Percentiles rank a stretch among this genome's conserved stretches.
Evolutionary conservation across 2,329 filamentous ascomycete species (phyloP).

Genomic region (Hymenoscyphus infarciens): DNA sequence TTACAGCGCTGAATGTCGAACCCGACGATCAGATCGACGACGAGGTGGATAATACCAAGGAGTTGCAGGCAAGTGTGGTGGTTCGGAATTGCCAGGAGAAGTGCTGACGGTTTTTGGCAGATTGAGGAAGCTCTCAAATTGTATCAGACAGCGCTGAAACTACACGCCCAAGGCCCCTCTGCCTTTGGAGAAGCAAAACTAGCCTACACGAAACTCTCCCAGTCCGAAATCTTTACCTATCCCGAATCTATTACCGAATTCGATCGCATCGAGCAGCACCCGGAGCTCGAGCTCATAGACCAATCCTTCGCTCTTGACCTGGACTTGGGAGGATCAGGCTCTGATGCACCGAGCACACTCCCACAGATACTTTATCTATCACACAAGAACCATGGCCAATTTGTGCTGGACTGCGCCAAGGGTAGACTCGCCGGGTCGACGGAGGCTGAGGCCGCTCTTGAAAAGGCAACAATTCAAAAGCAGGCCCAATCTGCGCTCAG

Average conservation of each 20-base stretch:
- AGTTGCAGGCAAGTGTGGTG: slow-evolving; percentile 62
- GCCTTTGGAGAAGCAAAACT: slow-evolving; percentile 72
- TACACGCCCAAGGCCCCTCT: slow-evolving; percentile 79
- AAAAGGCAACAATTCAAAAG: slow-evolving; percentile 35
- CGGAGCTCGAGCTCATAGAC: slow-evolving; percentile 48
- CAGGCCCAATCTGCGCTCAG: slow-evolving; percentile 45
- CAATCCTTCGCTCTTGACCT: slow-evolving; percentile 47
- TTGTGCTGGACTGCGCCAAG: slow-evolving; percentile 72
- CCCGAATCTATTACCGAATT: slow-evolving; percentile 85
- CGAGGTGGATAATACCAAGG: slow-evolving; percentile 90
- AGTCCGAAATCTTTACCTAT: slow-evolving; percentile 91
- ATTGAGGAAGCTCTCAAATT: slow-evolving; percentile 95
- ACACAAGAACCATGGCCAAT: slow-evolving; percentile 94
- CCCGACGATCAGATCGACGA: slow-evolving; percentile 87
- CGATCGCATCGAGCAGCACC: slow-evolving; percentile 61
- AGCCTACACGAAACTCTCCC: slow-evolving; percentile 81
- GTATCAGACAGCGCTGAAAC: slow-evolving; percentile 86
- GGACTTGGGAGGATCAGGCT: slow-evolving; percentile 57
- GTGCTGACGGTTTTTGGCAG: slow-evolving; percentile 36
- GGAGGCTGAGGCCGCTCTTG: slow-evolving; percentile 34
- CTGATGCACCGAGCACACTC: slow-evolving; percentile 75
- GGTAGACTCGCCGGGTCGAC: slow-evolving; percentile 44
- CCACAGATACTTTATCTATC: slow-evolving; percentile 89
- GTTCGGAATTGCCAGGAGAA: not conserved
- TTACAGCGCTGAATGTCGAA: slow-evolving; percentile 89